Evolutionary conservation across 2,329 filamentous ascomycete species (phyloP), one percentile per base, ranked within the genome.

Genomic region (Sphaerulina musiva): DNA sequence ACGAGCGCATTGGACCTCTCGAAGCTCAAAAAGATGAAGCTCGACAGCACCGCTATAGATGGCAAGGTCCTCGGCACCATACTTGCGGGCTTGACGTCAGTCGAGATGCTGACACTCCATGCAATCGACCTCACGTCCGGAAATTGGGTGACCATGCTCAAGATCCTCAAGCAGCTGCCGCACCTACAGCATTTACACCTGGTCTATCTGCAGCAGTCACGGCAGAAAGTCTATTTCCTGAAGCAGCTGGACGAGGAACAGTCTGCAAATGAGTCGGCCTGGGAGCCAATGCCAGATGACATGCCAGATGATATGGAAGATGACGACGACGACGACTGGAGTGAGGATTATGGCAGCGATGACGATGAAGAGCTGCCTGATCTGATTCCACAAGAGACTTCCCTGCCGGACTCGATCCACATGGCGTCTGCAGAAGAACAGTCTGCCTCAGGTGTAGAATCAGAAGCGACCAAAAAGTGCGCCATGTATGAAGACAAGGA

Each of bases 161-260:
- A 60, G 31, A 54, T 51, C 10, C 47, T 68, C 11, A 36, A 59
- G 46, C 57, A 59, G 26, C 50, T 66, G 29, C 53, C 59, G 9
- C 23, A 51, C 4, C 53, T 67, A 17, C 23, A 61, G 3, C 66
- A 68, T 36, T 54, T 68, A 9, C 64, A 68, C 42, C 56, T 68
- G 10, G 59, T 60, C 53, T 66, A 59, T 36, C 51, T 64, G 7
- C 53, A 50, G 8, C 60, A 64, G 39, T 45, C n/a, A 12, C 51
- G 54, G n/a, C 44, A 53, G 38, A 64, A 61, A 46, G 59, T 55
- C 3, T 67, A 57, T 55, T 66, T 68, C 52, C 47, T 67, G 14
- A 48, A 60, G 40, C 62, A 65, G 23, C 43, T 20, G 1, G 59
- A 62, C 6, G 39, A 42, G 9, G 55, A 50, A 10, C 17, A 46